Conservation (phyloP, 148 eudicot species). For the Silene latifolia region DNA sequence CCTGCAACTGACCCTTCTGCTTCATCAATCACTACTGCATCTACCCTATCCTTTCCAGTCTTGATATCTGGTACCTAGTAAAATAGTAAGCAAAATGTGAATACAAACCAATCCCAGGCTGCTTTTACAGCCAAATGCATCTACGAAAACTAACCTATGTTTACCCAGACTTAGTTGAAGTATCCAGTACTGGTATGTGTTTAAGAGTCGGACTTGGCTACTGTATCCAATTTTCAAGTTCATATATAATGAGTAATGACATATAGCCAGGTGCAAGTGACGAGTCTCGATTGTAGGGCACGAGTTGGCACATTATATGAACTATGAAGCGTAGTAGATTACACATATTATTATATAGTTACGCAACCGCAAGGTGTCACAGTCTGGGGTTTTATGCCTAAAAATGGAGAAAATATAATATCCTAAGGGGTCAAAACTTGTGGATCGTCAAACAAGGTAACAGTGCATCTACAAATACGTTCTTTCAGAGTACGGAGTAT, state of each 20-base stretch:
- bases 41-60: constrained; percentile 66
- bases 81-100: constrained; percentile 11
- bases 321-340: too few species aligned
- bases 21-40: constrained; percentile 77
- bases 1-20: constrained; percentile 52
- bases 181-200: background rate
- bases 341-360: too few species aligned
- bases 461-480: too few species aligned
- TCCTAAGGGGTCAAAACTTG: too few species aligned
- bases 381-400: too few species aligned
- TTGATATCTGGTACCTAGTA: constrained; percentile 82
- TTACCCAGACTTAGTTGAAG: background rate
- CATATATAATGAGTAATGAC: background rate
- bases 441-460: too few species aligned
- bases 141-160: background rate
- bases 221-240: background rate
- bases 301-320: background rate
- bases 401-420: too few species aligned
- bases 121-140: background rate
- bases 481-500: too few species aligned
- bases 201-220: background rate
- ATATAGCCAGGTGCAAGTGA: background rate
- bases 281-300: background rate
- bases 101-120: background rate
- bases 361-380: too few species aligned